Percentiles rank a stretch among this genome's conserved stretches.
phyloP scores from a whole-genome alignment of 176 grass and related monocot genomes.

The Oropetium thomaeum region DNA sequence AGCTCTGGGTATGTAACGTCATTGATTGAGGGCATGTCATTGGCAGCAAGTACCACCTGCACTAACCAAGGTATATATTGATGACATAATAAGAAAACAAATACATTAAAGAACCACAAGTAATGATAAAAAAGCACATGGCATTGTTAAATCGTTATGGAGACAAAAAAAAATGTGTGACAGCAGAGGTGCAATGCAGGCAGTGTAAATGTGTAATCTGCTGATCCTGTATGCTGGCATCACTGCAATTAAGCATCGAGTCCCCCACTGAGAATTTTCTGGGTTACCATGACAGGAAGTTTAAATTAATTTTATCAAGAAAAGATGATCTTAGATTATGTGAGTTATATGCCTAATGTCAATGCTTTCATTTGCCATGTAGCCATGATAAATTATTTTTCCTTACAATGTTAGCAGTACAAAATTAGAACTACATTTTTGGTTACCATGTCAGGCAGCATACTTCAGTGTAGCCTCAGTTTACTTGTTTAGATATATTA shows the following conservation, averaged over 20 bases:
- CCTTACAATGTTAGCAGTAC: too few relatives aligned
- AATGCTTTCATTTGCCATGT: too few relatives aligned
- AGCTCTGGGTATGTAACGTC: constrained; percentile 90
- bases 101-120: constrained; percentile 2
- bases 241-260: background rate
- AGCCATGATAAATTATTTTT: too few relatives aligned
- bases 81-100: constrained; percentile 25
- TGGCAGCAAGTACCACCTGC: constrained; percentile 93
- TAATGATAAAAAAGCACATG: background rate
- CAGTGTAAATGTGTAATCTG: background rate
- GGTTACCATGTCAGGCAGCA: too few relatives aligned
- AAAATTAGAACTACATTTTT: too few relatives aligned
- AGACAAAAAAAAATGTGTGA: background rate
- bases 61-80: constrained; percentile 27
- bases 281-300: too few relatives aligned
- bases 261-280: too few relatives aligned
- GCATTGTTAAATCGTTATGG: background rate
- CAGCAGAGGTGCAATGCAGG: background rate
- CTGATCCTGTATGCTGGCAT: background rate
- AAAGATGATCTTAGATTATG: too few relatives aligned
- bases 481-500: too few relatives aligned
- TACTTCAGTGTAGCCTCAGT: too few relatives aligned
- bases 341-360: too few relatives aligned
- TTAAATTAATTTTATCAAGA: too few relatives aligned
- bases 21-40: constrained; percentile 96